Conservation (phyloP, 306 rosid species). For the Quercus gilva region DNA sequence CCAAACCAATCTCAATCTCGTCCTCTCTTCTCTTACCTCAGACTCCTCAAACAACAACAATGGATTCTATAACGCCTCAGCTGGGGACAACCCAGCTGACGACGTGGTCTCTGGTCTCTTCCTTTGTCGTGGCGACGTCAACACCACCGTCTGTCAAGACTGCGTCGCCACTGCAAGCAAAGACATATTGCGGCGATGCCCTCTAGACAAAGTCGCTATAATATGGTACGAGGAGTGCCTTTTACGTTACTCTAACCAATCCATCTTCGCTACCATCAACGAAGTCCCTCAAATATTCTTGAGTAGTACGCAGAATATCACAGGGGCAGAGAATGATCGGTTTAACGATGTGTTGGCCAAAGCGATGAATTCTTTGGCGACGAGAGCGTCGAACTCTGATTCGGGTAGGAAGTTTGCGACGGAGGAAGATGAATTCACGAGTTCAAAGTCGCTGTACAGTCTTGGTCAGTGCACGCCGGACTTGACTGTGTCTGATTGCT, state of each 20-base stretch:
- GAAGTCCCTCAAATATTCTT: too few relatives aligned
- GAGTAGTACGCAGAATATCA: background rate
- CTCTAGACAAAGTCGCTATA: background rate
- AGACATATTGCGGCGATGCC: background rate
- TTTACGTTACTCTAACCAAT: slow-evolving; percentile 23
- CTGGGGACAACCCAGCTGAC: background rate
- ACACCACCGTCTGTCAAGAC: background rate
- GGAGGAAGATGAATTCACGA: slow-evolving; percentile 26
- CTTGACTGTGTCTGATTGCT: slow-evolving; percentile 12
- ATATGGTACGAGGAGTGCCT: slow-evolving; percentile 34
- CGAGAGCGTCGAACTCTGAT: slow-evolving; percentile 17
- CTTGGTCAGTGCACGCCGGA: slow-evolving; percentile 42
- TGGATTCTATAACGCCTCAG: slow-evolving; percentile 10
- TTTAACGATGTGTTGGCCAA: slow-evolving; percentile 36
- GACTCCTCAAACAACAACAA: background rate
- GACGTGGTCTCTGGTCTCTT: slow-evolving; percentile 12
- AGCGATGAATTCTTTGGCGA: slow-evolving; percentile 12
- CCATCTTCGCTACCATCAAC: background rate
- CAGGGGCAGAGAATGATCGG: background rate
- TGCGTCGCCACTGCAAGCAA: slow-evolving; percentile 1
- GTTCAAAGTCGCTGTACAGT: slow-evolving; percentile 21
- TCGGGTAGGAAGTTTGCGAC: slow-evolving; percentile 31
- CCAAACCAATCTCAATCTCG: background rate
- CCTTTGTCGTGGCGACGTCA: slow-evolving; percentile 30
- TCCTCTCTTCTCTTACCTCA: slow-evolving; percentile 5